Evolutionary conservation across 1,284 basidiomycete species (phyloP), one percentile per base, ranked within the genome.

Genomic region (Heliocybe sulcata): DNA sequence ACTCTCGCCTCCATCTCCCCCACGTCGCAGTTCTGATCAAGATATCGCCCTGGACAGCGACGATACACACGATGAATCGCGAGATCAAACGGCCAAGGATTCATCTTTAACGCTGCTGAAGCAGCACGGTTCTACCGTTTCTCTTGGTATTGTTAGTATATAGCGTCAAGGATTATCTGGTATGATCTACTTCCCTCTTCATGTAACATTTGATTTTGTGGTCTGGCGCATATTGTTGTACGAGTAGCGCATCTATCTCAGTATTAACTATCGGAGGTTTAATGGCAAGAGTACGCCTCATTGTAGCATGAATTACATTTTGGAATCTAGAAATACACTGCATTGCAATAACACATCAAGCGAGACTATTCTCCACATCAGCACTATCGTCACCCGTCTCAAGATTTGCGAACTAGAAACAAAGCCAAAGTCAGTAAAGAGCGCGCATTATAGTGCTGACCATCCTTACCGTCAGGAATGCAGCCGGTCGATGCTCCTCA

Each of bases 401-500:
- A 64, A 95, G 74, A 64, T 79, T 87, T 19, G 92, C 90, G 65
- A 95, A 95, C 83, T 91, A 63, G n/a, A 61, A 58, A 53, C 29
- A 31, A 56, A 55, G n/a, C 4, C 8, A 20, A 23, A 35, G 53
- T 51, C 20, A 25, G 12, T 47, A 9, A 22, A 6, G 14, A 23
- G 29, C 10, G 51, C 25, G 38, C 52, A 52, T 51, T 51, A 31
- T 33, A 47, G 35, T 16, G 77, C 4, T 42, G 38, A 8, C 19
- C 19, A 20, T n/a, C 16, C 87, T 75, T 63, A 90, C 87, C 33
- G 86, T 90, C 66, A 95, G 74, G 84, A 95, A 96, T 4, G 91
- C 90, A 35, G 91, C 86, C 22, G 91, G 94, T 53, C 96, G 82
- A 69, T 98, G 96, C 65, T 92, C 85, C 68, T 96, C 92, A 19